phyloP scores from a whole-genome alignment of 1,284 basidiomycete species.

The Mrakiaceae sp. region DNA sequence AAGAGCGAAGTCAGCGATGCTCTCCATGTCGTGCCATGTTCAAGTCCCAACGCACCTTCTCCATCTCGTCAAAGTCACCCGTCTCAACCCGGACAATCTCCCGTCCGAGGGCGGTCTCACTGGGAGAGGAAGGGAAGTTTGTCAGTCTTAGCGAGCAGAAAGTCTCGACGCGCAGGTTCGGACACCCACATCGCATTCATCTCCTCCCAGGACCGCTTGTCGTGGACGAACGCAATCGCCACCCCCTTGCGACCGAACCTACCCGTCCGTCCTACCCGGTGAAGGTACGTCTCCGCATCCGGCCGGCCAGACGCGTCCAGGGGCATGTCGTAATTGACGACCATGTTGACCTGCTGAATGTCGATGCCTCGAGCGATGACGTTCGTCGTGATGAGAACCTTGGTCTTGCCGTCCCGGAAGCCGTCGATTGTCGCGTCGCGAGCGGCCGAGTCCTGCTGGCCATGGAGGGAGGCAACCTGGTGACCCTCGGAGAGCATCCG shows the following conservation, averaged over 20 bases:
- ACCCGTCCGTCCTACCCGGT: constrained; percentile 95
- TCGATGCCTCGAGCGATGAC: constrained; percentile 98
- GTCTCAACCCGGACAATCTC: constrained; percentile 72
- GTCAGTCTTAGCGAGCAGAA: too few species aligned
- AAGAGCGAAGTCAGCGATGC: neutral
- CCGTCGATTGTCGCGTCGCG: constrained; percentile 88
- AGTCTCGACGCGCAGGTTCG: too few species aligned
- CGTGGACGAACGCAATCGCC: constrained; percentile 92
- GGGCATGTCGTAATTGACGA: constrained; percentile 96
- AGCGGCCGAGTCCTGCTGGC: constrained; percentile 76
- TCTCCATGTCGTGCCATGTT: neutral
- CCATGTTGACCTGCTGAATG: constrained; percentile 98
- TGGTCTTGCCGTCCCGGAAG: constrained; percentile 91
- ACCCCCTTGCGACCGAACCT: constrained; percentile 91
- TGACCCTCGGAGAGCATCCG: constrained; percentile 90
- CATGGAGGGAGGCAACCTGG: constrained; percentile 91
- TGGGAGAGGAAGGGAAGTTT: too few species aligned
- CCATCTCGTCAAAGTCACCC: constrained; percentile 76
- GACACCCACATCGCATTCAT: constrained; percentile 56
- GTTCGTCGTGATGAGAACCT: constrained; percentile 97
- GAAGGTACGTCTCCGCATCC: constrained; percentile 95
- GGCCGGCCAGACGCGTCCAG: constrained; percentile 53
- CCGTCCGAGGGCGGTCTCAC: constrained; percentile 57
- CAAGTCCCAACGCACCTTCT: constrained; percentile 45
- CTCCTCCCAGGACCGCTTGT: constrained; percentile 67